Percentiles rank a stretch among this genome's conserved stretches.
These are phyloP conservation scores for Ilex paraguariensis DNA, from an alignment of 305 asterid species.

Conservation along the genomic window DNA sequence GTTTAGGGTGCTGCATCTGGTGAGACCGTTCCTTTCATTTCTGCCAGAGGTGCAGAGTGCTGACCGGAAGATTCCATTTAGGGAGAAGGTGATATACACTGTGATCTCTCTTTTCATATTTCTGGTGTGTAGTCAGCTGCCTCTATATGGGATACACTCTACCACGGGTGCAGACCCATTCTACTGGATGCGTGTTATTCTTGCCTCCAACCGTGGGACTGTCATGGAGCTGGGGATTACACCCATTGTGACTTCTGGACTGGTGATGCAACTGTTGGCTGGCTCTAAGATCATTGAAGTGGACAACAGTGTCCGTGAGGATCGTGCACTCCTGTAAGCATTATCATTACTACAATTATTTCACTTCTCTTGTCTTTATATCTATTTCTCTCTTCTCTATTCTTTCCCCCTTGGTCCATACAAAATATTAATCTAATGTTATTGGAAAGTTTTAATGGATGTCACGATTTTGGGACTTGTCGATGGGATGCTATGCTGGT, in stretches of 20 bases:
- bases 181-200: slow-evolving; percentile 29
- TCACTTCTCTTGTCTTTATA: not conserved
- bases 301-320: slow-evolving; percentile 26
- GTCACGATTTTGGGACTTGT: no score
- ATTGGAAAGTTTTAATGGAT: not conserved
- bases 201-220: slow-evolving; percentile 27
- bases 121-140: slow-evolving; percentile 28
- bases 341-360: not conserved
- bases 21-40: slow-evolving; percentile 21
- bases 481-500: no score
- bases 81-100: slow-evolving; percentile 24
- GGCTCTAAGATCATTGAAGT: slow-evolving; percentile 27
- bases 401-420: not conserved
- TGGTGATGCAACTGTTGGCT: slow-evolving; percentile 26
- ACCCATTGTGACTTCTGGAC: slow-evolving; percentile 26
- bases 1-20: slow-evolving; percentile 24
- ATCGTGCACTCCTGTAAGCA: slow-evolving; percentile 23
- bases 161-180: slow-evolving; percentile 27
- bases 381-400: not conserved
- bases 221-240: slow-evolving; percentile 28
- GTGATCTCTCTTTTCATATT: slow-evolving; percentile 25
- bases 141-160: slow-evolving; percentile 25
- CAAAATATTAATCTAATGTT: not conserved
- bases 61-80: slow-evolving; percentile 22
- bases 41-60: slow-evolving; percentile 27